phyloP scores from a whole-genome alignment of 495 filamentous ascomycete genomes.

The Penicillium argentinense region DNA sequence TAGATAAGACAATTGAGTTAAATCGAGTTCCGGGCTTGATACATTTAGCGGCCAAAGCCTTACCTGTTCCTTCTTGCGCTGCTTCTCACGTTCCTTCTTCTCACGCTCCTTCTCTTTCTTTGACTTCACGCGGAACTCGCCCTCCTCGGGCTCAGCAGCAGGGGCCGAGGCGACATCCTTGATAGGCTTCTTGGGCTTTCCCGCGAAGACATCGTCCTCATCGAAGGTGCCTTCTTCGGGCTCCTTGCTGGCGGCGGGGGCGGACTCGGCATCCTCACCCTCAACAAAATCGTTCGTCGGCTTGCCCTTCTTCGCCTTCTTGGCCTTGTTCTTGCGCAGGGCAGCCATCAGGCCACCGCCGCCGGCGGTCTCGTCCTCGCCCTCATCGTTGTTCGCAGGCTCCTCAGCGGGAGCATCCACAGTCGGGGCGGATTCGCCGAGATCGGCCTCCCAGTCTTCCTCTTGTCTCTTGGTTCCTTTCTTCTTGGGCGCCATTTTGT shows the following conservation, averaged over 20 bases:
- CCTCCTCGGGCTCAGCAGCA: slow-evolving; percentile 55
- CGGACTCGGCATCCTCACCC: slow-evolving; percentile 60
- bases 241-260: slow-evolving; percentile 63
- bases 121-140: slow-evolving; percentile 70
- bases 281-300: slow-evolving; percentile 68
- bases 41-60: slow-evolving; percentile 5
- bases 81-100: slow-evolving; percentile 91
- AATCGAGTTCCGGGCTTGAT: neutral
- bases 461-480: slow-evolving; percentile 84
- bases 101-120: slow-evolving; percentile 98
- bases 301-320: slow-evolving; percentile 91
- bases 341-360: slow-evolving; percentile 79
- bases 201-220: slow-evolving; percentile 77
- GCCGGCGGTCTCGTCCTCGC: slow-evolving; percentile 53
- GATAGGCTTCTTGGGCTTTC: slow-evolving; percentile 63
- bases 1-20: slow-evolving; percentile 22
- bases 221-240: slow-evolving; percentile 85
- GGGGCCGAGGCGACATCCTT: slow-evolving; percentile 41
- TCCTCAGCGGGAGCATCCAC: slow-evolving; percentile 49
- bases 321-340: slow-evolving; percentile 84
- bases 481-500: slow-evolving; percentile 85
- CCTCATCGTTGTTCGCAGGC: slow-evolving; percentile 37
- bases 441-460: slow-evolving; percentile 96
- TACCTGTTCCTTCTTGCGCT: slow-evolving; percentile 88
- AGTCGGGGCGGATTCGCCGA: slow-evolving; percentile 70